phyloP scores from a whole-genome alignment of 257 asterid genomes.

The Solanum virginianum region DNA sequence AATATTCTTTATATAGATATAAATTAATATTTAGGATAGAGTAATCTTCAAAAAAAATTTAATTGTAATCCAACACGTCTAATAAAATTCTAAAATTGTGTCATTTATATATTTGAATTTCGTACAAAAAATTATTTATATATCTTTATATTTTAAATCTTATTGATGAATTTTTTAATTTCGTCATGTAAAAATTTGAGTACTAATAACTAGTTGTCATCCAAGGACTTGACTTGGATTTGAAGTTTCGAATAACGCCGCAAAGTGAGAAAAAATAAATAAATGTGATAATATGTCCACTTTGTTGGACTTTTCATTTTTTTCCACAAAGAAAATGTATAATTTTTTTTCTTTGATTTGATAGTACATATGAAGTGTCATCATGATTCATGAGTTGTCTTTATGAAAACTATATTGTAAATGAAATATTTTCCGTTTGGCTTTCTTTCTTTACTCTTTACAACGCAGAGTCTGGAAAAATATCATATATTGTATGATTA shows the following conservation, averaged over 20 bases:
- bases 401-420: not conserved
- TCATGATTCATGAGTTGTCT: not conserved
- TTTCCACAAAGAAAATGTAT: not conserved
- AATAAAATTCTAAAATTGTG: too few relatives aligned
- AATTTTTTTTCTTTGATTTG: not conserved
- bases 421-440: not conserved
- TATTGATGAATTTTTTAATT: not conserved
- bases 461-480: not conserved
- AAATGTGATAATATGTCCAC: not conserved
- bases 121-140: too few relatives aligned
- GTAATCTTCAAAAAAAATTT: too few relatives aligned
- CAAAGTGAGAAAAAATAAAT: not conserved
- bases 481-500: not conserved
- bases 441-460: not conserved
- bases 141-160: not conserved
- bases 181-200: not conserved
- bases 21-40: too few relatives aligned
- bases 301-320: not conserved
- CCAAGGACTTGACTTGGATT: not conserved
- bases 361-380: not conserved
- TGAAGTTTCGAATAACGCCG: not conserved
- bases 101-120: too few relatives aligned
- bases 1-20: too few relatives aligned
- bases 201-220: not conserved
- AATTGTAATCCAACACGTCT: too few relatives aligned